Evolutionary conservation across 1,139 yeast species (phyloP).

Genomic region (Diutina siamensis): DNA sequence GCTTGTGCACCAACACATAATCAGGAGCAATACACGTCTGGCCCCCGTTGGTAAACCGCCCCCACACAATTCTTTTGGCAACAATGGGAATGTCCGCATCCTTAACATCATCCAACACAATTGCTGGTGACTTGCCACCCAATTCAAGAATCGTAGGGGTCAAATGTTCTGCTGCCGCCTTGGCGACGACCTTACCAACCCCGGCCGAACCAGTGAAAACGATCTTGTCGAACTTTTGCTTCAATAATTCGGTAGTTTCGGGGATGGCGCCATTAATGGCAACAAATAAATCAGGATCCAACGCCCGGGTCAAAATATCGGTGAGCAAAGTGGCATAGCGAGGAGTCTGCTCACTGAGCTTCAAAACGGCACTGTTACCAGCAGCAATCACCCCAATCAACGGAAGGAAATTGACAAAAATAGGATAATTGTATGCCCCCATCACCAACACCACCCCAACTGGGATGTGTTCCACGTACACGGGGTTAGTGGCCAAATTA

Average conservation of each 20-base stretch:
- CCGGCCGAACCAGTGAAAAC: constrained; percentile 73
- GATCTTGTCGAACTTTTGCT: constrained; percentile 68
- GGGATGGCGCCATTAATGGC: constrained; percentile 66
- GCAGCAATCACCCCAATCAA: constrained; percentile 76
- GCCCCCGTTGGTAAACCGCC: constrained; percentile 72
- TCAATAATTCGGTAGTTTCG: constrained; percentile 57
- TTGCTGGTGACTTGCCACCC: constrained; percentile 89
- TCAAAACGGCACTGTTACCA: constrained; percentile 74
- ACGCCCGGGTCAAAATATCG: constrained; percentile 39
- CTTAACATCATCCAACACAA: constrained; percentile 42
- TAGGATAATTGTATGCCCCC: constrained; percentile 84
- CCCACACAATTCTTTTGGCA: constrained; percentile 68
- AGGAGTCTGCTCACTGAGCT: constrained; percentile 72
- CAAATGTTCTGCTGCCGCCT: constrained; percentile 71
- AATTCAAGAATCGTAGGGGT: constrained; percentile 78
- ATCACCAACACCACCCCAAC: constrained; percentile 68
- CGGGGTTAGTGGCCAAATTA: constrained; percentile 34
- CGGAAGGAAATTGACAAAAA: constrained; percentile 53
- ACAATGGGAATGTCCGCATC: constrained; percentile 37
- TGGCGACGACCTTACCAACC: constrained; percentile 71
- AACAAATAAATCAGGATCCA: constrained; percentile 45
- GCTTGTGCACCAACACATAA: constrained; percentile 56
- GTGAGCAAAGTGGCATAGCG: constrained; percentile 46
- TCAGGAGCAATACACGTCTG: constrained; percentile 90
- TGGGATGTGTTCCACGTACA: constrained; percentile 54